Conservation (phyloP, 805 yeast genomes). For the Maudiozyma serrabonitensis region DNA sequence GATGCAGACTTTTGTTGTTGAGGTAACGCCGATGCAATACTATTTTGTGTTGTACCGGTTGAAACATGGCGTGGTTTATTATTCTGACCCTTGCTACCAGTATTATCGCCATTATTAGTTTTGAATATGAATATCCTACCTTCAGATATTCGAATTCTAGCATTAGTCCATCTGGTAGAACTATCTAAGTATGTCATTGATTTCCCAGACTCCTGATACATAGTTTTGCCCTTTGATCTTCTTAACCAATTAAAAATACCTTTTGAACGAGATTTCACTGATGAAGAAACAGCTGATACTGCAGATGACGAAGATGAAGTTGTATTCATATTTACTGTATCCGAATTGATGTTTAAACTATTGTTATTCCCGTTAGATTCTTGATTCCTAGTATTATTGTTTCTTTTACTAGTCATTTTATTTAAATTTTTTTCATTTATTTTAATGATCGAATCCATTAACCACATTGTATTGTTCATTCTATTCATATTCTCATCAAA, state of each 20-base stretch:
- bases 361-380: background rate
- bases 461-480: slow-evolving; percentile 17
- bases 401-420: slow-evolving; percentile 1
- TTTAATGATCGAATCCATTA: slow-evolving; percentile 16
- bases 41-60: background rate
- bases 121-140: slow-evolving; percentile 22
- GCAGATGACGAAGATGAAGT: background rate
- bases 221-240: slow-evolving; percentile 6
- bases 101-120: background rate
- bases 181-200: slow-evolving; percentile 18
- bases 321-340: background rate
- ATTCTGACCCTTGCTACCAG: background rate
- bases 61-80: background rate
- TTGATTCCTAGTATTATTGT: background rate
- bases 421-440: slow-evolving; percentile 5
- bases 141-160: slow-evolving; percentile 17
- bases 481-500: slow-evolving; percentile 14
- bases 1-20: background rate
- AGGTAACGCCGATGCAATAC: background rate
- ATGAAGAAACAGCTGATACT: background rate
- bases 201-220: slow-evolving; percentile 9
- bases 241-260: slow-evolving; percentile 17
- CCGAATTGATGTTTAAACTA: background rate
- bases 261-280: slow-evolving; percentile 1
- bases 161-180: slow-evolving; percentile 14